Base-by-base conservation (phyloP, 768 basidiomycete genomes). In the Kwoniella newhampshirensis region DNA sequence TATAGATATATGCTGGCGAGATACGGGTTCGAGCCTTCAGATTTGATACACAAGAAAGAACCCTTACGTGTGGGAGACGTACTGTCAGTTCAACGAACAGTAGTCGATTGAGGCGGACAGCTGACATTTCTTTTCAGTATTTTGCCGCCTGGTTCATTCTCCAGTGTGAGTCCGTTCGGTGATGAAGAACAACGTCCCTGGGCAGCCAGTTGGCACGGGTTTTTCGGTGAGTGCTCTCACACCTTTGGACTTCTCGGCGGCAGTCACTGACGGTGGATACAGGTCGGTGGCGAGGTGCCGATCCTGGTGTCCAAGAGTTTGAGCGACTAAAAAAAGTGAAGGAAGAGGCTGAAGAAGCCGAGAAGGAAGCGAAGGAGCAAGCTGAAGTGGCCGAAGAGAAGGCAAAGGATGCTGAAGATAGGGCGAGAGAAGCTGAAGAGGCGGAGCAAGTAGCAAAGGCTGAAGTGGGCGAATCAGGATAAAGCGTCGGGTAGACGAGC, bases 181-280 rank as follows among this genome's bases (percentile, higher is more conserved):
- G 66, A 57, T 3, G 63, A 70, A 37, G 52, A 54, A 13, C 66
- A 70, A 49, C 48, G 68, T 17, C 62, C 64, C 21, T 70, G 68
- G 68, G 68, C 68, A 7, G 68, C 66, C 9, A 57, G 54, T 36
- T 70, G 49, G 48, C 65, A 67, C 49, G 68, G 68, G 1, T 70
- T 70, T 47, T 52, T 64, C 27, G 68, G 63, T 56, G 20, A 12
- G 49, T 41, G 9, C n/a, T 52, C n/a, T n/a, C n/a, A 7, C 11
- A 21, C 4, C 45, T 1, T 18, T 2, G 4, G 0, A 15, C 26
- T 35, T 26, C 20, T 44, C 23, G 36, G 5, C 17, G 11, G 18
- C 9, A 26, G 13, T 48, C 36, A 32, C n/a, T 49, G 26, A 18
- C 17, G 36, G 13, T 42, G 13, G 45, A 15, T 12, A 11, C 21